These are phyloP conservation scores for Tothia fuscella DNA, from an alignment of 2,329 filamentous ascomycete genomes.

Conservation along the genomic window DNA sequence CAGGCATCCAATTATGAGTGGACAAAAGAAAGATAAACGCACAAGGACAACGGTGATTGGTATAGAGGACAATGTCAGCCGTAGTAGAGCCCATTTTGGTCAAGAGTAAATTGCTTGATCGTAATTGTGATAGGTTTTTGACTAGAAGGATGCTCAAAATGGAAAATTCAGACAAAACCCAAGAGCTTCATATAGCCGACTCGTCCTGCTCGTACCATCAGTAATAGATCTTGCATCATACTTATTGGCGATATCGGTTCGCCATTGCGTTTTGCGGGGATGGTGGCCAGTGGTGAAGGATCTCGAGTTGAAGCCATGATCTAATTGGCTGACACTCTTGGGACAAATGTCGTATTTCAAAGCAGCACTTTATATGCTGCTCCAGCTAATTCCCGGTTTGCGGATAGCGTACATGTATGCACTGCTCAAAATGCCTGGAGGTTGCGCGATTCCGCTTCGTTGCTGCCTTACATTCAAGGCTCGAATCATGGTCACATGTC, in stretches of 20 bases:
- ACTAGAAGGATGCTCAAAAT: background rate
- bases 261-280: no score
- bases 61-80: conserved; percentile 2
- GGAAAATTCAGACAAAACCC: background rate
- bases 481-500: no score
- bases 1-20: background rate
- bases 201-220: background rate
- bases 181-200: background rate
- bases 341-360: no score
- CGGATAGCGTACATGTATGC: no score
- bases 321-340: no score
- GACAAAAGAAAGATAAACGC: background rate
- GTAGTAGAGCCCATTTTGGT: background rate
- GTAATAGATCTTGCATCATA: conserved; percentile 7
- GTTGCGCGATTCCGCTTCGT: no score
- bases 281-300: no score
- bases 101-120: background rate
- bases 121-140: background rate
- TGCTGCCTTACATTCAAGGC: no score
- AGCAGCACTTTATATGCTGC: no score
- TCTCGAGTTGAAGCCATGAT: no score
- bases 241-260: conserved; percentile 1
- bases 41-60: conserved; percentile 6
- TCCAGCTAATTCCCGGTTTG: no score
- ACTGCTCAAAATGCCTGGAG: no score